Conservation (phyloP, 345 rosid genomes). For the Pistacia atlantica region DNA sequence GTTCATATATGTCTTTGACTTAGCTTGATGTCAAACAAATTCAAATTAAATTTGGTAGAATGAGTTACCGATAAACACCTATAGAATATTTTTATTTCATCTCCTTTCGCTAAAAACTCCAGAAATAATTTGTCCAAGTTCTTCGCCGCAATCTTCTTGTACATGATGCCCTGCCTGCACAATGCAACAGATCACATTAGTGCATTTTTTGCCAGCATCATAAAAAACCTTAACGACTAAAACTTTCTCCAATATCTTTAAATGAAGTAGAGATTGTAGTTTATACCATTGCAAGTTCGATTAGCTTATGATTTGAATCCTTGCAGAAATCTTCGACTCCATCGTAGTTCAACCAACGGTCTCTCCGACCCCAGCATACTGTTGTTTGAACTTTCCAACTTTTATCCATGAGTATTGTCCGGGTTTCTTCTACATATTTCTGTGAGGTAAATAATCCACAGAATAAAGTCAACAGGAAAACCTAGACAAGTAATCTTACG, state of each 20-base stretch:
- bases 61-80: neutral
- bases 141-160: slow-evolving; percentile 91
- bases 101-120: slow-evolving; percentile 50
- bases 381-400: slow-evolving; percentile 77
- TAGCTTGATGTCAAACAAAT: neutral
- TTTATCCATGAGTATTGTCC: slow-evolving; percentile 49
- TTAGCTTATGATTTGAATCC: slow-evolving; percentile 54
- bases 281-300: slow-evolving; percentile 77
- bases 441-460: slow-evolving; percentile 30
- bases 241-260: slow-evolving; percentile 2
- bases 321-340: slow-evolving; percentile 82
- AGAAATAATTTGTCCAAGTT: slow-evolving; percentile 72
- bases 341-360: slow-evolving; percentile 79
- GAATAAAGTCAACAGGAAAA: neutral
- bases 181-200: slow-evolving; percentile 15
- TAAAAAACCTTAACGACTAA: neutral
- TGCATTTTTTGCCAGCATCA: neutral
- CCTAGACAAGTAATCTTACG: neutral
- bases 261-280: neutral
- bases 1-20: too few relatives aligned
- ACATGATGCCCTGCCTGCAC: slow-evolving; percentile 95
- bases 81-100: slow-evolving; percentile 15
- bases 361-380: slow-evolving; percentile 90
- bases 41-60: neutral
- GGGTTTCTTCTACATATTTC: slow-evolving; percentile 72